Percentiles rank a stretch among this genome's conserved stretches.
Evolutionary conservation across 2,329 filamentous ascomycete species (phyloP).

Genomic region (Alternaria angustiovoidea): DNA sequence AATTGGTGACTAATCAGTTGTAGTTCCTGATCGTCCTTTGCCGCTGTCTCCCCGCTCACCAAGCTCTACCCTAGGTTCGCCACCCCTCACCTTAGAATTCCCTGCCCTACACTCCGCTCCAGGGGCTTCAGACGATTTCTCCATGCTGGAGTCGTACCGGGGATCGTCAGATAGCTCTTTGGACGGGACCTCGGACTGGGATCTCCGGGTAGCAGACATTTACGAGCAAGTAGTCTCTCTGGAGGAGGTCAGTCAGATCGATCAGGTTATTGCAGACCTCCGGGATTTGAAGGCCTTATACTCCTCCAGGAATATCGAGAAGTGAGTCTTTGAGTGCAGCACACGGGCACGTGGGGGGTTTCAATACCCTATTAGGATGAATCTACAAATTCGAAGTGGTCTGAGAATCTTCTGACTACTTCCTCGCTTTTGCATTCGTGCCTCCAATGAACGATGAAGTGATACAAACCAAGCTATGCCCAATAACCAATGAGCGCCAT

Average conservation of each 20-base stretch:
- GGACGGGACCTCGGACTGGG: background rate
- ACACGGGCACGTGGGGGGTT: background rate
- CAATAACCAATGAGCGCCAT: constrained; percentile 13
- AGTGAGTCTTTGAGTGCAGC: background rate
- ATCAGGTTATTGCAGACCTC: constrained; percentile 3
- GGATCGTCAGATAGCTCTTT: background rate
- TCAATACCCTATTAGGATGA: background rate
- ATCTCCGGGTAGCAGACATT: background rate
- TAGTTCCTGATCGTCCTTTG: constrained; percentile 40
- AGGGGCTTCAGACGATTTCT: background rate
- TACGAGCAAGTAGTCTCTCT: constrained; percentile 1
- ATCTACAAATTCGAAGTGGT: background rate
- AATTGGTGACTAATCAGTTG: constrained; percentile 2
- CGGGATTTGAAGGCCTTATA: constrained; percentile 2
- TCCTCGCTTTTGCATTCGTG: background rate
- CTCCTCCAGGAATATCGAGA: background rate
- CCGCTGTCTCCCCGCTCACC: constrained; percentile 31
- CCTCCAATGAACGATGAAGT: background rate
- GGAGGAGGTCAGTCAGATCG: constrained; percentile 1
- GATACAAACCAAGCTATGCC: background rate
- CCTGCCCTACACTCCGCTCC: background rate
- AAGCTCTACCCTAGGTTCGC: constrained; percentile 11
- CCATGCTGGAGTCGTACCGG: background rate
- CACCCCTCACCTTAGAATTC: constrained; percentile 5
- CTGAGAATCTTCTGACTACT: background rate